Base-by-base conservation (phyloP, 345 rosid genomes). In the Populus pruinosa region DNA sequence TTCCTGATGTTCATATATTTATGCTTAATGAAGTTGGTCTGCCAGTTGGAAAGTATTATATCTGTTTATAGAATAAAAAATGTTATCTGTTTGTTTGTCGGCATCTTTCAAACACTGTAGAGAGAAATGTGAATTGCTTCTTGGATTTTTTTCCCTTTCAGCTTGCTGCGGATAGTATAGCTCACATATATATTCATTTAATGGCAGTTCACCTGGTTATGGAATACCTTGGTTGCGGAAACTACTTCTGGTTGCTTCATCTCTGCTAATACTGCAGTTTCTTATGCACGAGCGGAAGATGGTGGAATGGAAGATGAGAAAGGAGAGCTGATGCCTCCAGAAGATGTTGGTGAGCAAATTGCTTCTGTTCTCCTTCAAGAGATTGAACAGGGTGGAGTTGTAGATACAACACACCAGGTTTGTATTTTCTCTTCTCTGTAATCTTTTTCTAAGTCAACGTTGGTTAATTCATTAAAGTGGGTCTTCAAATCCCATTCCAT, bases 361-460 rank as follows among this genome's bases (percentile, higher is more conserved):
- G 98, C 97, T 62, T 88, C 94, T n/a, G 71, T 86, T 89, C 94
- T 96, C 67, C 98, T 94, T 69, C 83, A 89, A 27, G 97, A 96
- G 89, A 86, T 96, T 78, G 95, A 89, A 83, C 93, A 87, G 80
- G 97, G 98, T 43, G 99, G 99, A 80, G 97, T 96, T 50, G 97
- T 94, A 61, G 98, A 96, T 84, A 92, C 99, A 49, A 76, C 97
- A 47, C 97, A 94, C 84, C 97, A 92, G 97, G 98, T 93, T 21
- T 43, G 89, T 79, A 44, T 38, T 69, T 29, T 72, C 67, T 69
- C n/a, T 9, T 61, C 49, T 31, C 62, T 67, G 18, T 50, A 0
- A 6, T 7, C 5, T 27, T 23, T 18, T 63, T 63, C 21, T 27
- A 2, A 6, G 36, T 39, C 18, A 31, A 43, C 14, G 10, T 39